A percentile compares a stretch with the other conserved stretches of the same genome.
Conservation (phyloP, 345 rosid species). For the Noccaea bulbosa region DNA sequence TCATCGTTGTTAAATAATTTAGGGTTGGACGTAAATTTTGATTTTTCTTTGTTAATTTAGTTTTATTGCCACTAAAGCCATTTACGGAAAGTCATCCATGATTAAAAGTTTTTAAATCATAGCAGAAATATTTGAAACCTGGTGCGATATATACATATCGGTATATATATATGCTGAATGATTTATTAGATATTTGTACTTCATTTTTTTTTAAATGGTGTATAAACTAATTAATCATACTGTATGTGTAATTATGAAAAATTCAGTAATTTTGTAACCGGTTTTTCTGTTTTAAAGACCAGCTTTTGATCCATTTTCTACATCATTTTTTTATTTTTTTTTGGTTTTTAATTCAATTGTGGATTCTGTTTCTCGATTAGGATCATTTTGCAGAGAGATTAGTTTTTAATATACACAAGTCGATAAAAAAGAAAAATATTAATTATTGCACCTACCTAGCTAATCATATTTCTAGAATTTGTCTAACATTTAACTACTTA, state of each 20-base stretch:
- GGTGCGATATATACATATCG: no score
- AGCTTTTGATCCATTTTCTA: background rate
- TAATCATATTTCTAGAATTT: constrained; percentile 6
- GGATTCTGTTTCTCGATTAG: background rate
- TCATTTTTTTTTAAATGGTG: no score
- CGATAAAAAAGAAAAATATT: background rate
- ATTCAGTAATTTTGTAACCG: background rate
- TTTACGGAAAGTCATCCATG: no score
- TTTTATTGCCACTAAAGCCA: no score
- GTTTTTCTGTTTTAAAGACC: background rate
- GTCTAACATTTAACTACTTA: background rate
- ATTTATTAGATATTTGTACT: no score
- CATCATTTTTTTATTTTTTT: no score
- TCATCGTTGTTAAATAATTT: background rate
- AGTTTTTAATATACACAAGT: background rate
- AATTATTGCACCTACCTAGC: background rate
- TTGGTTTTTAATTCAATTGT: background rate
- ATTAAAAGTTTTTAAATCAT: no score
- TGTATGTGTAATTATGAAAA: background rate
- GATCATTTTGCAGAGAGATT: background rate
- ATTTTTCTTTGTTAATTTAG: no score
- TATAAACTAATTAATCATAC: no score
- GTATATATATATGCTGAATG: no score
- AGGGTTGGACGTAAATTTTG: no score
- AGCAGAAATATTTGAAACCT: no score